A percentile compares a stretch with the other conserved stretches of the same genome.
Evolutionary conservation across 495 filamentous ascomycete species (phyloP).

Genomic region (Penicillium chermesinum): DNA sequence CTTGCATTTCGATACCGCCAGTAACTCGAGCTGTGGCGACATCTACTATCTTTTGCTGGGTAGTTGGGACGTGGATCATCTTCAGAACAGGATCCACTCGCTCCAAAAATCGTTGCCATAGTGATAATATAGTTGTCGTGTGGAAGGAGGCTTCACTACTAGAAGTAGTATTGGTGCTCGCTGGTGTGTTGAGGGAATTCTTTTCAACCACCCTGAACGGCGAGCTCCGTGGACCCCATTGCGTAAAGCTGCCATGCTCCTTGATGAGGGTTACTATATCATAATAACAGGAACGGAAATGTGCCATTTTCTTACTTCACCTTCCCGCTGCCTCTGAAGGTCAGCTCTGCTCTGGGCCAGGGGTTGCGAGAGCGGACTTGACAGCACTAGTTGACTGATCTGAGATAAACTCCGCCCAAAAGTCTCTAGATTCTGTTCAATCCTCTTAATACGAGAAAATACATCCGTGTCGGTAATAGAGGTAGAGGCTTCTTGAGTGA

Average conservation of each 20-base stretch:
- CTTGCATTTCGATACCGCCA: conserved; percentile 39
- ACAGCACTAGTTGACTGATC: conserved; percentile 7
- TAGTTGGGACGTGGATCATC: conserved; percentile 19
- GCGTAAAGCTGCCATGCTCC: not conserved
- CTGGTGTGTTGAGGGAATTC: not conserved
- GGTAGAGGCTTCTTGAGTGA: not conserved
- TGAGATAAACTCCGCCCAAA: conserved; percentile 8
- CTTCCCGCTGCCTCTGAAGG: not conserved
- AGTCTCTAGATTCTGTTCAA: conserved; percentile 7
- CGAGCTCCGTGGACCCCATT: not conserved
- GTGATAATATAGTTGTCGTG: not conserved
- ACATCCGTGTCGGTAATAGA: not conserved
- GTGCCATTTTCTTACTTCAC: not conserved
- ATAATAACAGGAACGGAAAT: no score
- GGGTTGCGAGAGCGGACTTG: not conserved
- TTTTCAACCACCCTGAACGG: not conserved
- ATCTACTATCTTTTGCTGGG: conserved; percentile 13
- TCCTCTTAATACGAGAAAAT: conserved; percentile 7
- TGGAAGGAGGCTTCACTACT: not conserved
- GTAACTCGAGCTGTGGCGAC: conserved; percentile 2
- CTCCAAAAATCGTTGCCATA: conserved; percentile 27
- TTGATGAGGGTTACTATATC: no score
- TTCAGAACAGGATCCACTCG: conserved; percentile 27
- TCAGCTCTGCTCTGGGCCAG: not conserved
- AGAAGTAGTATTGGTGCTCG: not conserved